These are phyloP conservation scores for Aspergillus felis DNA, from an alignment of 2,329 filamentous ascomycete species.

Conservation along the genomic window DNA sequence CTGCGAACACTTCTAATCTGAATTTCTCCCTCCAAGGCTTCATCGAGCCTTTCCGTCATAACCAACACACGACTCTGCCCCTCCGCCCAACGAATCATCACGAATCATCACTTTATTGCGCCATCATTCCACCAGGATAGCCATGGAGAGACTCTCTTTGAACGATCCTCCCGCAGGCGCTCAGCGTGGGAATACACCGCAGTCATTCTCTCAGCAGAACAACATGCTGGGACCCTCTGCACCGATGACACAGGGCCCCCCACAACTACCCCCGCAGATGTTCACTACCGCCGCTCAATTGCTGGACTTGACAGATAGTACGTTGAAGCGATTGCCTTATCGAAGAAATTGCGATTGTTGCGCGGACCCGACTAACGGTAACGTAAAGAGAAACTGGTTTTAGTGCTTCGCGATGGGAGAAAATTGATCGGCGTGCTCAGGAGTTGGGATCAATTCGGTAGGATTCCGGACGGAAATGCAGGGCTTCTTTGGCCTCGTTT, in stretches of 20 bases:
- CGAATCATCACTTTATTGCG: constrained; percentile 9
- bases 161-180: constrained; percentile 29
- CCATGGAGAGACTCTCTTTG: constrained; percentile 36
- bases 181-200: constrained; percentile 26
- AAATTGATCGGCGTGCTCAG: constrained; percentile 90
- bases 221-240: constrained; percentile 25
- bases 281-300: constrained; percentile 97
- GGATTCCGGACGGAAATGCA: constrained; percentile 17
- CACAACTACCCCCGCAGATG: constrained; percentile 72
- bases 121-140: constrained; percentile 7
- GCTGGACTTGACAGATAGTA: constrained; percentile 95
- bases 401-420: constrained; percentile 85
- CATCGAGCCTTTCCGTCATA: neutral
- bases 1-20: neutral
- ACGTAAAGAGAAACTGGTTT: constrained; percentile 82
- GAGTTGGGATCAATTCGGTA: constrained; percentile 98
- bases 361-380: constrained; percentile 1
- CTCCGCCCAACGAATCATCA: constrained; percentile 6
- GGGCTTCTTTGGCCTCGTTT: neutral
- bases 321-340: constrained; percentile 32
- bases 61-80: constrained; percentile 2
- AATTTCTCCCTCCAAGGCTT: neutral
- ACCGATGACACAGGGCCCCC: constrained; percentile 36
- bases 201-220: constrained; percentile 21
- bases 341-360: neutral